These are phyloP conservation scores for Fusarium oligoseptatum DNA, from an alignment of 2,329 filamentous ascomycete species.

Conservation along the genomic window DNA sequence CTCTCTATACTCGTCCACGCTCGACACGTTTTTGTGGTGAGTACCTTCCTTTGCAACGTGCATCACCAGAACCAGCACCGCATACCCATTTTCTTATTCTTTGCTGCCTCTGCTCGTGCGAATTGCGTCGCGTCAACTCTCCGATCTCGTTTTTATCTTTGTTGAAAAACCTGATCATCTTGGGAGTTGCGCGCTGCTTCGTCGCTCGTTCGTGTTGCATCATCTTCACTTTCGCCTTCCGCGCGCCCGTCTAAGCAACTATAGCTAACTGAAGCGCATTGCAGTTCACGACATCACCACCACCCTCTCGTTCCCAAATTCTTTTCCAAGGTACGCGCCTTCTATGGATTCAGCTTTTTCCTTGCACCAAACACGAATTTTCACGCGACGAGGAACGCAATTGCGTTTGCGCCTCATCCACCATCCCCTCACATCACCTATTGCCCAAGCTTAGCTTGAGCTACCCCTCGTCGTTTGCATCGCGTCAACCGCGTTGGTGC, in stretches of 20 bases:
- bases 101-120: conserved; percentile 22
- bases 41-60: conserved; percentile 56
- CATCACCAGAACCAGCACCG: conserved; percentile 47
- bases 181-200: conserved; percentile 34
- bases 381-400: conserved; percentile 40
- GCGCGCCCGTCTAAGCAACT: conserved; percentile 23
- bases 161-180: conserved; percentile 28
- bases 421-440: conserved; percentile 15
- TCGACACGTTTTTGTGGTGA: conserved; percentile 61
- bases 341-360: conserved; percentile 27
- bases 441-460: conserved; percentile 31
- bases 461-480: conserved; percentile 40
- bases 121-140: conserved; percentile 27
- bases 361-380: conserved; percentile 28
- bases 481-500: neutral
- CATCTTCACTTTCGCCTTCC: conserved; percentile 31
- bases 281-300: conserved; percentile 45
- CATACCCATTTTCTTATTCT: conserved; percentile 56
- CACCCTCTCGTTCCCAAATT: conserved; percentile 25
- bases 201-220: conserved; percentile 24
- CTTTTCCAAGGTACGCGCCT: conserved; percentile 41
- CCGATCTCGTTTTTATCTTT: conserved; percentile 39
- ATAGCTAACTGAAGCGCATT: conserved; percentile 48
- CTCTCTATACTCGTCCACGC: conserved; percentile 57
- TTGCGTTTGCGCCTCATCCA: conserved; percentile 48